Evolutionary conservation across 2,329 filamentous ascomycete genomes (phyloP), one percentile per base, ranked within the genome.

Genomic region (Teratosphaeria gauchensis): DNA sequence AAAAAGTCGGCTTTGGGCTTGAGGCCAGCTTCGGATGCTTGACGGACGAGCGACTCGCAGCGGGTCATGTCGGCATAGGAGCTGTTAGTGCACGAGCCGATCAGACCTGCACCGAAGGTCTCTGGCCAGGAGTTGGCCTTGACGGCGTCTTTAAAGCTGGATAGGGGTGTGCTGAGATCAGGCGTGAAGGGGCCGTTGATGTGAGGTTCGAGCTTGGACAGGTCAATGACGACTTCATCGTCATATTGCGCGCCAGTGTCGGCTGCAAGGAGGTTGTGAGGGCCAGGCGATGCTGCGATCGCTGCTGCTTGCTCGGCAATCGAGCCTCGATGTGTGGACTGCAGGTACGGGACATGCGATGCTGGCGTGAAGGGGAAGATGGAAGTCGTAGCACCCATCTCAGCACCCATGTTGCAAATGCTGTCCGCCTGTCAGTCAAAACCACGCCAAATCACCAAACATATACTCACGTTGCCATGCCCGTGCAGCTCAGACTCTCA

Each of bases 61-160:
- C 92, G 87, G 38, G 92, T 95, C 94, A 99, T 99, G 73, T 99
- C 94, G 76, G 96, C 88, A 74, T 97, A 99, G 1, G 94, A 97
- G 74, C 90, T 95, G 82, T 99, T 99, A 55, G 94, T 99, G 80
- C 94, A 99, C 77, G 91, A 96, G 61, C 94, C 94, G 71, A 99
- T 99, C 57, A 99, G 82, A 56, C 92, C 92, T 30, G 94, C 92
- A 12, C 91, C 94, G 62, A 99, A 87, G 63, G 87, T 90, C 71
- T 89, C 84, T 1, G 94, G 94, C 94, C 94, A 99, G 55, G 88
- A 79, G 74, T 96, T 90, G 67, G 87, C 82, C 74, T 88, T 82
- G 24, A 96, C 90, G 1, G 88, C 86, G 59, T 89, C 82, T 71
- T 91, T 90, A 78, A 99, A 99, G 70, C 87, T 82, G 54, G 92